Conservation (phyloP, 768 basidiomycete species). For the Leccinum longicurvipes region DNA sequence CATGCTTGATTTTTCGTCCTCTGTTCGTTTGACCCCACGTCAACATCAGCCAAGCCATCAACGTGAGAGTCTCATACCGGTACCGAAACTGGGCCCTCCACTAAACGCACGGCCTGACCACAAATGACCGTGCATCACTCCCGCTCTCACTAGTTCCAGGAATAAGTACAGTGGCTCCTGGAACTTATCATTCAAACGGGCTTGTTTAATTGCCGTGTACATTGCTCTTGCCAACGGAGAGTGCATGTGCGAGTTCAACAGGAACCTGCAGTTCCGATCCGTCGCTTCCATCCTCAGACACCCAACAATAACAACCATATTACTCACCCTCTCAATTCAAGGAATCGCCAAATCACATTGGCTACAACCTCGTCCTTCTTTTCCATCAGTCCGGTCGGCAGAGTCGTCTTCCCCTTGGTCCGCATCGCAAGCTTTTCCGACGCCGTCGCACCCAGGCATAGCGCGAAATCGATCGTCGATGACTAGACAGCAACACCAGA, state of each 20-base stretch:
- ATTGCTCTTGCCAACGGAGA: slow-evolving; percentile 90
- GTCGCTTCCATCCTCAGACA: slow-evolving; percentile 5
- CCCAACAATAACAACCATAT: not conserved
- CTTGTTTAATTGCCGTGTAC: slow-evolving; percentile 71
- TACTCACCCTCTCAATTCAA: slow-evolving; percentile 86
- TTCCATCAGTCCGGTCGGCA: slow-evolving; percentile 57
- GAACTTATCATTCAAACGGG: slow-evolving; percentile 95
- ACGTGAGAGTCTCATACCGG: slow-evolving; percentile 53
- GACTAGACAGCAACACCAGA: slow-evolving; percentile 51
- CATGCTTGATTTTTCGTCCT: slow-evolving; percentile 93
- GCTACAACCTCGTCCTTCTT: slow-evolving; percentile 99
- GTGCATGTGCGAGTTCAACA: slow-evolving; percentile 84
- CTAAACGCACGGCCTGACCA: slow-evolving; percentile 89
- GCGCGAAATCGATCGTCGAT: slow-evolving; percentile 92
- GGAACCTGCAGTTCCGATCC: slow-evolving; percentile 56
- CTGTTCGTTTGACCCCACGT: slow-evolving; percentile 37
- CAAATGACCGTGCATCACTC: slow-evolving; percentile 91
- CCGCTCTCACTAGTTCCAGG: slow-evolving; percentile 93
- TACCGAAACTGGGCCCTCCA: slow-evolving; percentile 94
- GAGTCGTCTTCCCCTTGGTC: slow-evolving; percentile 66
- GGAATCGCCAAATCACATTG: slow-evolving; percentile 97
- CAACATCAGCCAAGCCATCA: slow-evolving; percentile 23
- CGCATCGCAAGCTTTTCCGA: slow-evolving; percentile 76
- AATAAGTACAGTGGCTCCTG: slow-evolving; percentile 95
- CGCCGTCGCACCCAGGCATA: slow-evolving; percentile 90